A percentile compares a stretch with the other conserved stretches of the same genome.
Evolutionary conservation across 495 filamentous ascomycete species (phyloP).

Genomic region (Penicillium bovifimosum): DNA sequence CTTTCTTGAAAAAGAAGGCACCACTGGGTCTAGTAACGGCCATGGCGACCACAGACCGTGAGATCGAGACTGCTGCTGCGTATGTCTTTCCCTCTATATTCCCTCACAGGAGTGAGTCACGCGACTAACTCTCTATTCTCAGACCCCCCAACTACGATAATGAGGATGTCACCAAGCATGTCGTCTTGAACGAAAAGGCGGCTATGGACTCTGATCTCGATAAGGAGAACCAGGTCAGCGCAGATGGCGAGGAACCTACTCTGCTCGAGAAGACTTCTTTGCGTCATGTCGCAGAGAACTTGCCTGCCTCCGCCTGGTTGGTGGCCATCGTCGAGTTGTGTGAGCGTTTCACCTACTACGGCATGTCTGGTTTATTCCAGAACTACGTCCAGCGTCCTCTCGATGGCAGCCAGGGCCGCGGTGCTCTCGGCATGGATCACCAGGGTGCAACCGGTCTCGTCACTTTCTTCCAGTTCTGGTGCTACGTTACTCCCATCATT

Average conservation of each 20-base stretch:
- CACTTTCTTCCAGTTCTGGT: slow-evolving; percentile 62
- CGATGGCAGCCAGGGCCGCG: slow-evolving; percentile 43
- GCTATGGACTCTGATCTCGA: slow-evolving; percentile 15
- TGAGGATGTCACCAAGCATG: slow-evolving; percentile 12
- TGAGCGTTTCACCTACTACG: slow-evolving; percentile 67
- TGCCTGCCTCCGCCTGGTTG: slow-evolving; percentile 53
- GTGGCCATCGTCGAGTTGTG: slow-evolving; percentile 59
- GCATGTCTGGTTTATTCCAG: slow-evolving; percentile 49
- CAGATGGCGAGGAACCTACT: slow-evolving; percentile 50
- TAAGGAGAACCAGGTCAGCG: slow-evolving; percentile 33
- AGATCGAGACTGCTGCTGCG: slow-evolving; percentile 28
- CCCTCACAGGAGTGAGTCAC: background rate
- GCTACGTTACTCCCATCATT: slow-evolving; percentile 52
- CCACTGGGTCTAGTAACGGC: slow-evolving; percentile 9
- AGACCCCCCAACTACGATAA: slow-evolving; percentile 12
- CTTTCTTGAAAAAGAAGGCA: slow-evolving; percentile 8
- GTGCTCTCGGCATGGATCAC: slow-evolving; percentile 50
- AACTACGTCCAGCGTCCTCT: slow-evolving; percentile 53
- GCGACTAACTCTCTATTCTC: background rate
- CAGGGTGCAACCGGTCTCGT: slow-evolving; percentile 54
- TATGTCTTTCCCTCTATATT: slow-evolving; percentile 19
- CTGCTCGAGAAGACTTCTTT: slow-evolving; percentile 47
- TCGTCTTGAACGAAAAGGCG: slow-evolving; percentile 27
- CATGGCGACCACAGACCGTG: slow-evolving; percentile 33
- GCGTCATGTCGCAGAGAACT: slow-evolving; percentile 49